Conservation (phyloP, 2,329 filamentous ascomycete genomes). For the Fusarium secorum region DNA sequence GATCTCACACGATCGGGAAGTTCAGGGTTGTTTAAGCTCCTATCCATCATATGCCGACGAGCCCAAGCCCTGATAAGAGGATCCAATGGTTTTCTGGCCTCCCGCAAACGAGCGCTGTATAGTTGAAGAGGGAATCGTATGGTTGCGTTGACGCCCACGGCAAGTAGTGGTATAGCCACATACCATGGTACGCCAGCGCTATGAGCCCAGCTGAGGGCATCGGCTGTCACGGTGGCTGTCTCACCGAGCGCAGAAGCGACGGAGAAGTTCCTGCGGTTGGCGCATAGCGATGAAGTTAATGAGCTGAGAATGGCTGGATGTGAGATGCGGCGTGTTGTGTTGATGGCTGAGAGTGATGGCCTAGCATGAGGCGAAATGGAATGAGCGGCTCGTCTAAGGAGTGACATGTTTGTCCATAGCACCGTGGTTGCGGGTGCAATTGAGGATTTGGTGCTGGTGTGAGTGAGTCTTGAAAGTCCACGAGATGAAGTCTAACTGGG, state of each 20-base stretch:
- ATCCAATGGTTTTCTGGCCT: conserved; percentile 41
- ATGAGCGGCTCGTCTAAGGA: conserved; percentile 20
- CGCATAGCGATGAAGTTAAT: conserved; percentile 7
- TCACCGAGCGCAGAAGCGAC: conserved; percentile 44
- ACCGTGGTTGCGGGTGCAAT: not conserved
- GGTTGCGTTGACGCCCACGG: conserved; percentile 54
- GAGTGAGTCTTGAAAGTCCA: conserved; percentile 5
- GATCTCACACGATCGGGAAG: conserved; percentile 31
- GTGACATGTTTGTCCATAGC: conserved; percentile 30
- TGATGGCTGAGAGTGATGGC: conserved; percentile 6
- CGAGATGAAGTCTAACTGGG: conserved; percentile 22
- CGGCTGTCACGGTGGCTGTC: conserved; percentile 51
- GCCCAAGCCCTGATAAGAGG: conserved; percentile 47
- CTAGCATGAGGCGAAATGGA: conserved; percentile 20
- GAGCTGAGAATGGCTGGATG: conserved; percentile 2
- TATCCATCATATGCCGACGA: conserved; percentile 35
- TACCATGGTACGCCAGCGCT: conserved; percentile 60
- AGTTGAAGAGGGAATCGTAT: conserved; percentile 57
- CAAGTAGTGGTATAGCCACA: conserved; percentile 61
- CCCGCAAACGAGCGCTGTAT: conserved; percentile 49
- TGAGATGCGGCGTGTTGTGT: conserved; percentile 4
- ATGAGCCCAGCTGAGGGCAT: conserved; percentile 56
- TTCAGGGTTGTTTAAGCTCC: not conserved
- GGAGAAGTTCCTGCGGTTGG: conserved; percentile 45
- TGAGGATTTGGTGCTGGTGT: not conserved